Percentiles rank a stretch among this genome's conserved stretches.
Evolutionary conservation across 345 rosid genomes (phyloP).

Genomic region (Brassica incana): DNA sequence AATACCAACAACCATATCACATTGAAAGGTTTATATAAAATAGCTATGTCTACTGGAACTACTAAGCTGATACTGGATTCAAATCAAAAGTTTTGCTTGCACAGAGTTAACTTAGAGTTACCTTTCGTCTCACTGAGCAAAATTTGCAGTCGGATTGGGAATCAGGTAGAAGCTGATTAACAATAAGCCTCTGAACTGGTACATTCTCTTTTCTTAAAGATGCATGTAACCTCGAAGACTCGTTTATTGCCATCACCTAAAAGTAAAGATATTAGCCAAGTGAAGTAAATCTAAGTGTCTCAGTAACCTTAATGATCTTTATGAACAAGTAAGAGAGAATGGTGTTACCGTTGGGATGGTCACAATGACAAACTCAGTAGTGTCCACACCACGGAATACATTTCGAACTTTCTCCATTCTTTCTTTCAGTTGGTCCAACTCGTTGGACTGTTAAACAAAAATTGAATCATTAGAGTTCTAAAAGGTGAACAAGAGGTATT

Average conservation of each 20-base stretch:
- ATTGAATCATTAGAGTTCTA: not conserved
- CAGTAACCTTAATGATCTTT: not conserved
- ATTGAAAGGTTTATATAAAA: not conserved
- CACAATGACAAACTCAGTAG: constrained; percentile 77
- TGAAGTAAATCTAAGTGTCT: not conserved
- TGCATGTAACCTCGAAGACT: constrained; percentile 71
- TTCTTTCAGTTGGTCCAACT: constrained; percentile 53
- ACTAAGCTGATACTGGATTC: constrained; percentile 12
- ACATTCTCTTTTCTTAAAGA: constrained; percentile 70
- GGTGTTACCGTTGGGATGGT: constrained; percentile 77
- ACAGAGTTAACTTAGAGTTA: constrained; percentile 25
- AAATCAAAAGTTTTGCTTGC: constrained; percentile 9
- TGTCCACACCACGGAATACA: constrained; percentile 56
- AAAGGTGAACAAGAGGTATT: not conserved
- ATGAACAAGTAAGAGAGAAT: constrained; percentile 16
- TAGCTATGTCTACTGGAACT: constrained; percentile 4
- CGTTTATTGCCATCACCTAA: constrained; percentile 74
- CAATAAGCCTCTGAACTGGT: constrained; percentile 64
- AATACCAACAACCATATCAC: constrained; percentile 28
- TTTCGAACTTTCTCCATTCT: constrained; percentile 48
- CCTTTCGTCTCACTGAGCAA: constrained; percentile 68
- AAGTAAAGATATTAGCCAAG: constrained; percentile 8
- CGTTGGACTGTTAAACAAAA: constrained; percentile 47
- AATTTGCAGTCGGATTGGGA: constrained; percentile 67
- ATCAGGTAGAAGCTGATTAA: constrained; percentile 69